Percentiles rank a stretch among this genome's conserved stretches.
Conservation (phyloP, 2,329 filamentous ascomycete genomes). For the Ophiostoma perfectum region DNA sequence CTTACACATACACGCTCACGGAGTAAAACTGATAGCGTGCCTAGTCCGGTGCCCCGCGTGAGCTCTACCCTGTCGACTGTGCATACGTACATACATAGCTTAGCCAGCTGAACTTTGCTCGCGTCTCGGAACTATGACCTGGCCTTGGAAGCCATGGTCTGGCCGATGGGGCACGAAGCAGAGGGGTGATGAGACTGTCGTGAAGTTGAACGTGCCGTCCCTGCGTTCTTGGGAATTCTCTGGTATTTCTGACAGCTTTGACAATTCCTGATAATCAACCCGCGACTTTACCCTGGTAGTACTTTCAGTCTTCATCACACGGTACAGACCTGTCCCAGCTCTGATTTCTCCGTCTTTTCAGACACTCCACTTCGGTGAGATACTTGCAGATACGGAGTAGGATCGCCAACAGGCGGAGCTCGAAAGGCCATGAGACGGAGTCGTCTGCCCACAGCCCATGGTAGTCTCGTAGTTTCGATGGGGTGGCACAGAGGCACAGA, state of each 20-base stretch:
- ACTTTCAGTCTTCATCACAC: not conserved
- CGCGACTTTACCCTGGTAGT: not conserved
- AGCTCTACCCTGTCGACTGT: not conserved
- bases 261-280: no score
- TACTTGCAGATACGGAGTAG: conserved; percentile 2
- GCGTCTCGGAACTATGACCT: conserved; percentile 5
- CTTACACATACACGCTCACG: not conserved
- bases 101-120: conserved; percentile 9
- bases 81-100: not conserved
- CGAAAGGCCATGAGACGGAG: no score
- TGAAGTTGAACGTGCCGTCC: no score
- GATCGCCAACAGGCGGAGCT: not conserved
- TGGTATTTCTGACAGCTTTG: no score
- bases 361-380: conserved; percentile 3
- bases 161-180: no score
- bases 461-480: no score
- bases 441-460: no score
- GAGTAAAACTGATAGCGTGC: not conserved
- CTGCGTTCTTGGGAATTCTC: no score
- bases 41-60: not conserved
- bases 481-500: no score
- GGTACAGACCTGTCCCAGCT: not conserved
- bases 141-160: no score
- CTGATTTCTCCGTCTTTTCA: not conserved
- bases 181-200: no score